These are phyloP conservation scores for Clitocybe nebularis DNA, from an alignment of 1,284 basidiomycete species.

Conservation along the genomic window DNA sequence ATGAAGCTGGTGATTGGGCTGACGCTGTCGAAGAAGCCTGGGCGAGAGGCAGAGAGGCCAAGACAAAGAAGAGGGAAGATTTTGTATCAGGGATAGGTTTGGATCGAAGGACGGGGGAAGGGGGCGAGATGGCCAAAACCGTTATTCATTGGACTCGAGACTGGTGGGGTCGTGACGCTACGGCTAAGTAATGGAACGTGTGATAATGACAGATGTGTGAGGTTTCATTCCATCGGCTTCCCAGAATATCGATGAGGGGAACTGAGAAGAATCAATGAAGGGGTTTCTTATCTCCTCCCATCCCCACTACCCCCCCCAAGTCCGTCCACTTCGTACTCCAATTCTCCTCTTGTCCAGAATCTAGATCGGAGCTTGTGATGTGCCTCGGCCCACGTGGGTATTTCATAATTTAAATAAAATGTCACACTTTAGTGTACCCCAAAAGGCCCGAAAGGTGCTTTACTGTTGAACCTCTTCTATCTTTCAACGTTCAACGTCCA, in stretches of 20 bases:
- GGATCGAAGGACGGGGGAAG: slow-evolving; percentile 37
- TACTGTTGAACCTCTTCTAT: no score
- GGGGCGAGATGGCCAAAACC: slow-evolving; percentile 42
- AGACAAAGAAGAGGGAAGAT: slow-evolving; percentile 40
- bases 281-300: not conserved
- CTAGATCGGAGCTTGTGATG: no score
- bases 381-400: no score
- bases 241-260: not conserved
- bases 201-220: slow-evolving; percentile 1
- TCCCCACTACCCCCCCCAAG: no score
- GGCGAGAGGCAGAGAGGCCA: slow-evolving; percentile 38
- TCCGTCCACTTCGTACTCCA: no score
- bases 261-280: not conserved
- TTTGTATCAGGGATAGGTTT: slow-evolving; percentile 23
- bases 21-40: slow-evolving; percentile 53
- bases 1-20: slow-evolving; percentile 72
- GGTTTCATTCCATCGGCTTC: not conserved
- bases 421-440: no score
- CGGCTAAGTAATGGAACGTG: not conserved
- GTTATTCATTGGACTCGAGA: slow-evolving; percentile 48
- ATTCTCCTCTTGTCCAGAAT: no score
- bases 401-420: no score
- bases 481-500: no score
- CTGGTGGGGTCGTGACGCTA: slow-evolving; percentile 19
- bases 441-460: no score